Base-by-base conservation (phyloP, 2,329 filamentous ascomycete genomes). In the Aspergillus sp. region DNA sequence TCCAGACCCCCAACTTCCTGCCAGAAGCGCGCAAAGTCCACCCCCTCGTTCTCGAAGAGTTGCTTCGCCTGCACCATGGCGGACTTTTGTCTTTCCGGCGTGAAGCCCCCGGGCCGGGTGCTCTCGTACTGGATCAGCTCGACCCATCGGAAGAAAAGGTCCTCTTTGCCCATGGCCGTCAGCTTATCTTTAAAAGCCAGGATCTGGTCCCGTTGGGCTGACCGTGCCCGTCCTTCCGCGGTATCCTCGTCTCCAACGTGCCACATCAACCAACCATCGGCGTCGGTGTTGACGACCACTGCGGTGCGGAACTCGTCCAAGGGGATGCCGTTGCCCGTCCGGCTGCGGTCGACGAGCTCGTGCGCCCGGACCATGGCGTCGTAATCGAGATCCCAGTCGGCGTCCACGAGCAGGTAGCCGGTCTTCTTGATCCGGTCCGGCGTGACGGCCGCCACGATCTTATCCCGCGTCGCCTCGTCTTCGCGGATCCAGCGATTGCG, bases 51-150 rank as follows among this genome's bases (percentile, higher is more conserved):
- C 62, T 87, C 82, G 72, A 97, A 96, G 72, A 95, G 80, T 45
- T 86, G 84, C 68, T 89, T 86, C 53, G 93, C 90, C 76, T 92
- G 88, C 63, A 85, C 79, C 59, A 91, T 91, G 1, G 90, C 88
- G 49, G 81, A 84, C 57, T 85, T 81, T 76, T 96, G 92, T 69
- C 87, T 84, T 71, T 92, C 89, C 0, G 82, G 79, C 1, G 88
- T 90, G 71, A 96, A 96, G 0, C 90, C 91, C 18, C 89, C 91
- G 0, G 92, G 90, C 65, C 85, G 84, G 39, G 87, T 89, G 47
- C 90, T 89, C 77, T 96, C 92, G 69, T 87, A 96, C 77, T 97
- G 92, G 53, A 97, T 87, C 71, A 96, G 84, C 79, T 97, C 93
- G 52, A 96, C 90, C 92, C 92, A 96, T 57, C 89, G 86, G 78